A percentile compares a stretch with the other conserved stretches of the same genome.
Evolutionary conservation across 139 green algal genomes (phyloP).

Genomic region (Chlamydomonas sp.): DNA sequence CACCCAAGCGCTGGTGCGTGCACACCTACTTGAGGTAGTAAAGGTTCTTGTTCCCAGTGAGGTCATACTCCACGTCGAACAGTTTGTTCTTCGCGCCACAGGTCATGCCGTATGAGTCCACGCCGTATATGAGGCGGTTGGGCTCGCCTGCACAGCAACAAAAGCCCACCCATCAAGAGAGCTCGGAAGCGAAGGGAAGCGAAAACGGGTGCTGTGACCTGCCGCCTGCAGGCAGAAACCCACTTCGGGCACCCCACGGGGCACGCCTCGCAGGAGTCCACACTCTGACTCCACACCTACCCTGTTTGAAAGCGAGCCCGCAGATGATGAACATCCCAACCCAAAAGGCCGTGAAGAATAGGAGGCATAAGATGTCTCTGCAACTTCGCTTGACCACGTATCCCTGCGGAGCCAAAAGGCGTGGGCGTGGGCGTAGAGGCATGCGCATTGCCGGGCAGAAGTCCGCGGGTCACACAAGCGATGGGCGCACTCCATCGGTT

Average conservation of each 20-base stretch:
- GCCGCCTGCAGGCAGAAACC: too few relatives aligned
- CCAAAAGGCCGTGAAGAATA: slow-evolving; percentile 77
- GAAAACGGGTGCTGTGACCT: too few relatives aligned
- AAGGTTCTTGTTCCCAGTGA: slow-evolving; percentile 67
- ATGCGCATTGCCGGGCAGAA: too few relatives aligned
- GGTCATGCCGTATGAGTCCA: slow-evolving; percentile 76
- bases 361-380: slow-evolving; percentile 71
- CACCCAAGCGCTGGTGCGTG: too few relatives aligned
- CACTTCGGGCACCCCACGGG: too few relatives aligned
- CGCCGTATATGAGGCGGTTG: slow-evolving; percentile 71
- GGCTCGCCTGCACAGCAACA: slow-evolving; percentile 39
- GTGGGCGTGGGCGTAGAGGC: not conserved
- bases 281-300: slow-evolving; percentile 16
- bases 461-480: not conserved
- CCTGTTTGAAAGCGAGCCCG: slow-evolving; percentile 60
- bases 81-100: slow-evolving; percentile 68
- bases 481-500: not conserved
- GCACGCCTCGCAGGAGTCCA: too few relatives aligned
- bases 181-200: too few relatives aligned
- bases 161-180: not conserved
- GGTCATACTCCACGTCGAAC: slow-evolving; percentile 54
- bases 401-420: slow-evolving; percentile 38
- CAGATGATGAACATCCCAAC: slow-evolving; percentile 79
- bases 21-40: slow-evolving; percentile 72
- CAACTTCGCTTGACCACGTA: slow-evolving; percentile 57